Evolutionary conservation across 2,329 filamentous ascomycete species (phyloP), one percentile per base, ranked within the genome.

Genomic region (Westerdykella sp.): DNA sequence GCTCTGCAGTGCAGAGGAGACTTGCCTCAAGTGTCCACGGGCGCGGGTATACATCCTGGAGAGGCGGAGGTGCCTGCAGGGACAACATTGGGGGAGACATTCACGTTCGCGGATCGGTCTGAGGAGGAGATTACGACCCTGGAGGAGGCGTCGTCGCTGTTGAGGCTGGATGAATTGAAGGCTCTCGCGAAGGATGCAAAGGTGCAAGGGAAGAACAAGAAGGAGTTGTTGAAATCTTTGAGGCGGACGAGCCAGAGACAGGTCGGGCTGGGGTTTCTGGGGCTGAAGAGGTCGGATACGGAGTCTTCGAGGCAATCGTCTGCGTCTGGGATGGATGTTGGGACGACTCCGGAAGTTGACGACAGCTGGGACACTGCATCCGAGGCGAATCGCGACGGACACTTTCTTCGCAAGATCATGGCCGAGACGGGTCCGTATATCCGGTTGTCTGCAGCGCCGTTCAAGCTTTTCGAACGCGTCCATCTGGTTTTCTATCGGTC

Each of bases 401-500:
- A 93, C 64, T 93, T 91, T 53, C 69, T 88, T 1, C 73, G 76
- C 39, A 95, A 88, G 65, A 91, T 95, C 34, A 68, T 90, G 53
- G 75, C 76, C 23, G 81, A 83, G 44, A 85, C 86, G 0, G 93
- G 93, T 0, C 81, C 88, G 12, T 95, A 90, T 51, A 83, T 97
- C 47, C 78, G 91, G 31, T 77, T 98, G 11, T 87, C 87, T 1
- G 69, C 83, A 0, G 69, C 78, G 0, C 77, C 83, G 0, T 78
- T 89, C 49, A 87, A 83, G 56, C 76, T 98, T 0, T 98, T 98
- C 57, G 89, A 96, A 65, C 80, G 93, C 21, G 89, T 97, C 1
- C 93, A 97, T 68, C 72, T 98, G 2, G 89, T 98, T 22, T 98
- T 96, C 65, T 97, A 97, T 65, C 79, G 91, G 45, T 96, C 90